A percentile compares a stretch with the other conserved stretches of the same genome.
Evolutionary conservation across 495 filamentous ascomycete species (phyloP).

Genomic region (Neurospora pannonica): DNA sequence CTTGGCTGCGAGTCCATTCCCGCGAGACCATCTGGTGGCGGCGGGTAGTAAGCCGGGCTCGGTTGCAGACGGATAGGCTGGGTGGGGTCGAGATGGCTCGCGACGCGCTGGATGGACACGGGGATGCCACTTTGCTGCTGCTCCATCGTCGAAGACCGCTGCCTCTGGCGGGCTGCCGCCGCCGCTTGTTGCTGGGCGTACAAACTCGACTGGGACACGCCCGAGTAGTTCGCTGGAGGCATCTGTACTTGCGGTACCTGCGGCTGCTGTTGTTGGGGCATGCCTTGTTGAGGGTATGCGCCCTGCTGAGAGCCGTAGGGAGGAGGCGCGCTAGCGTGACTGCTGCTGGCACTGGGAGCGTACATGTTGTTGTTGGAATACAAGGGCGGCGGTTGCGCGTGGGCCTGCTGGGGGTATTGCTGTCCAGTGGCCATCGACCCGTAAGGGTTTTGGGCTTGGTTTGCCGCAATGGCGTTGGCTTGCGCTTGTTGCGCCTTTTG

Average conservation of each 20-base stretch:
- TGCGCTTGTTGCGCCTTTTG: conserved; percentile 68
- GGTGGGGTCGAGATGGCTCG: conserved; percentile 90
- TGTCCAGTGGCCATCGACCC: conserved; percentile 21
- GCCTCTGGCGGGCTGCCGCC: conserved; percentile 51
- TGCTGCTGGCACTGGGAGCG: conserved; percentile 49
- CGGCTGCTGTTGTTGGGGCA: conserved; percentile 43
- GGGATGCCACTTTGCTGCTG: conserved; percentile 87
- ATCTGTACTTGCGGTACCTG: conserved; percentile 41
- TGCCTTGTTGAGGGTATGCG: conserved; percentile 66
- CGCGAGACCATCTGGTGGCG: conserved; percentile 74
- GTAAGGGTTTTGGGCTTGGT: conserved; percentile 44
- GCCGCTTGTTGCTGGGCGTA: conserved; percentile 81
- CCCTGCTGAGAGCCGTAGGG: conserved; percentile 68
- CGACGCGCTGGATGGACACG: conserved; percentile 86
- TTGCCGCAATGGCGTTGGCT: conserved; percentile 50
- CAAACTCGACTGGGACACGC: conserved; percentile 50
- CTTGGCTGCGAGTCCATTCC: conserved; percentile 44
- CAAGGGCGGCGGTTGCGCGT: conserved; percentile 47
- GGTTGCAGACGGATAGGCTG: conserved; percentile 91
- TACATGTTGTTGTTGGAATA: conserved; percentile 68
- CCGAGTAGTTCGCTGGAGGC: conserved; percentile 56
- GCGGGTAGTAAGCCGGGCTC: conserved; percentile 95
- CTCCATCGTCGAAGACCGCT: conserved; percentile 93
- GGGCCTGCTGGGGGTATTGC: conserved; percentile 34
- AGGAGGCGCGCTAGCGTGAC: conserved; percentile 63